Base-by-base conservation (phyloP, 1,139 yeast genomes). In the Schwanniomyces etchellsii region DNA sequence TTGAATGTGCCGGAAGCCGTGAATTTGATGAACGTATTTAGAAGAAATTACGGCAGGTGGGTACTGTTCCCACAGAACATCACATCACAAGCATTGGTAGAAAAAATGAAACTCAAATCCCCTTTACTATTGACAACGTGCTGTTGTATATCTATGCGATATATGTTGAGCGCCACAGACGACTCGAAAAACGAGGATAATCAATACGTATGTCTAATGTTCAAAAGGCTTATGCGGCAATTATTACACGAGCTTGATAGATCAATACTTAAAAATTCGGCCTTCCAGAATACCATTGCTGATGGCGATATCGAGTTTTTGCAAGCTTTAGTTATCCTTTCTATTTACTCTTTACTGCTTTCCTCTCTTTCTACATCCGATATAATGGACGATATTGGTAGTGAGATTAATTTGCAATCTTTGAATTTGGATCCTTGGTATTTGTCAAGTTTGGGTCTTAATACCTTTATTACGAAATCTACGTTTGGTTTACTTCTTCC, bases 21-120 rank as follows among this genome's bases (percentile, higher is more conserved):
- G 5, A 65, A 63, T 20, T 52, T 82, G 24, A 54, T 83, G 41
- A 64, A 66, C 31, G 73, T 71, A 33, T 83, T 83, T 47, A 59
- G 83, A 29, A 70, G 77, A 34, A 70, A 81, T 44, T 82, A 79
- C 45, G 86, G 88, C 6, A 61, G 84, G 24, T 83, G 94, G 94
- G 79, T 81, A 3, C 77, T 84, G 35, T 76, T 83, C 33, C 88
- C 91, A 0, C 68, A 71, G 27, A 60, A 60, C 15, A 50, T 73
- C 23, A 55, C 77, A 2, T 68, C 81, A 0, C 69, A 59, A 13
- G 63, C 57, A 15, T 55, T 83, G 23, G 60, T 82, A 6, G 70
- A 63, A n/a, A 53, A 71, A 23, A 64, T 81, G 27, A 55, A 80
- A 24, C 41, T 45, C 16, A 64, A 70, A 24, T 77, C 85, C 13